Conservation (phyloP, 441 rosid species). For the Brassica balearica region DNA sequence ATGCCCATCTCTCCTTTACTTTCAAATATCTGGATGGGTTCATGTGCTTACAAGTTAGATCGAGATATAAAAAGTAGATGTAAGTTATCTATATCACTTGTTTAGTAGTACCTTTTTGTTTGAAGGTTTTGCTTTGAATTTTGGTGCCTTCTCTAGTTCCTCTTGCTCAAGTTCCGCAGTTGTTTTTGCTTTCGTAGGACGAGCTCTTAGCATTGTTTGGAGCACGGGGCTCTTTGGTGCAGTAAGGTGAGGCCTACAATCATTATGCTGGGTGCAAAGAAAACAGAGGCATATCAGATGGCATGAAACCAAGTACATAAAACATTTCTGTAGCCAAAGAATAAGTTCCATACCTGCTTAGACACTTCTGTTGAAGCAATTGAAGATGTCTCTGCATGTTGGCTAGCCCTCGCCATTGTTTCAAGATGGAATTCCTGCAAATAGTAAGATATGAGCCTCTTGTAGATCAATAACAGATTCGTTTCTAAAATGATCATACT, state of each 20-base stretch:
- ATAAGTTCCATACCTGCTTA: slow-evolving; percentile 60
- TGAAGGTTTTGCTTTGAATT: slow-evolving; percentile 93
- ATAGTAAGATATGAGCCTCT: slow-evolving; percentile 27
- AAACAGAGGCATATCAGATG: slow-evolving; percentile 26
- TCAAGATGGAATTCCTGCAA: slow-evolving; percentile 87
- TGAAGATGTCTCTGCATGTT: slow-evolving; percentile 82
- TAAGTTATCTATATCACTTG: slow-evolving; percentile 7
- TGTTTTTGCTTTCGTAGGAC: slow-evolving; percentile 78
- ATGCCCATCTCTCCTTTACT: slow-evolving; percentile 94
- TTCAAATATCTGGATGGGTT: slow-evolving; percentile 76
- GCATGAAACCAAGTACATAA: slow-evolving; percentile 11
- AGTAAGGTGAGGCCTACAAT: slow-evolving; percentile 71
- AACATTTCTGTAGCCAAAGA: slow-evolving; percentile 4
- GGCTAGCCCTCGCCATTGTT: slow-evolving; percentile 82
- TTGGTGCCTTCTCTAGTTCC: slow-evolving; percentile 88
- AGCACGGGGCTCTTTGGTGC: slow-evolving; percentile 85
- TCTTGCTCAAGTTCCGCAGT: slow-evolving; percentile 85
- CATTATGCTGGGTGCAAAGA: slow-evolving; percentile 53
- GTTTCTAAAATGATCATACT: slow-evolving; percentile 25
- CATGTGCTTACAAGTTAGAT: slow-evolving; percentile 30
- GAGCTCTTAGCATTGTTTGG: slow-evolving; percentile 85
- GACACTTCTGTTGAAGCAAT: slow-evolving; percentile 75
- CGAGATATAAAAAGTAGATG: neutral
- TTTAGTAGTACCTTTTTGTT: slow-evolving; percentile 89
- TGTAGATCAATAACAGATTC: slow-evolving; percentile 19